Evolutionary conservation across 2,329 filamentous ascomycete genomes (phyloP), one percentile per base, ranked within the genome.

Genomic region (Trichoderma endophyticum): DNA sequence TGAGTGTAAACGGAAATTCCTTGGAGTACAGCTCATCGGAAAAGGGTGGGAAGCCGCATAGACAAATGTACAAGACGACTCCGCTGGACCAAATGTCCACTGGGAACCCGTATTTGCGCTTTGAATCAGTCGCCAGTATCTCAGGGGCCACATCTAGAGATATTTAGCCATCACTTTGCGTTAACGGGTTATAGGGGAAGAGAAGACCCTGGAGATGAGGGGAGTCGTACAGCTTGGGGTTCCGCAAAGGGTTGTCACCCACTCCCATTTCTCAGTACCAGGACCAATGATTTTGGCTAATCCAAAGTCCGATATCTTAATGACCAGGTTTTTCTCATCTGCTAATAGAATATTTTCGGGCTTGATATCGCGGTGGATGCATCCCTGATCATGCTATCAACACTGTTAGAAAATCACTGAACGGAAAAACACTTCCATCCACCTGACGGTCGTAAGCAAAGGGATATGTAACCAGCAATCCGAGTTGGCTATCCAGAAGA

Each of bases 241-340:
- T 91, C 79, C 94, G 92, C 74, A 93, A 89, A 81, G 92, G 92
- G 79, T 93, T 91, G 82, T 93, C 92, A 94, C 97, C 80, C 97
- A 97, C 0, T 93, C 97, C 79, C 32, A 39, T 97, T 93, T 80
- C 97, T 94, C 36, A 21, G 26, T 18, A 18, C 24, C 28, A 26
- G 36, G 8, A 18, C 92, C 92, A 56, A 92, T 94, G 0, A 97
- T 97, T 82, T 97, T 97, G 24, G 92, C 94, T 9, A 95, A 86
- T 82, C 92, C 92, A 78, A 95, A 99, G 81, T 99, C 96, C 21
- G 95, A 96, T 73, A 99, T 84, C 82, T 99, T 99, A 75, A 66
- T 56, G 9, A 30, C 18, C 0, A 26, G 28, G 3, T 34, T 66
- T 32, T 56, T 21, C 14, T 66, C 21, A 3, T 66, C 48, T 24